Percentiles rank a stretch among this genome's conserved stretches.
phyloP scores from a whole-genome alignment of 305 asterid genomes.

The Fraxinus paxiana region DNA sequence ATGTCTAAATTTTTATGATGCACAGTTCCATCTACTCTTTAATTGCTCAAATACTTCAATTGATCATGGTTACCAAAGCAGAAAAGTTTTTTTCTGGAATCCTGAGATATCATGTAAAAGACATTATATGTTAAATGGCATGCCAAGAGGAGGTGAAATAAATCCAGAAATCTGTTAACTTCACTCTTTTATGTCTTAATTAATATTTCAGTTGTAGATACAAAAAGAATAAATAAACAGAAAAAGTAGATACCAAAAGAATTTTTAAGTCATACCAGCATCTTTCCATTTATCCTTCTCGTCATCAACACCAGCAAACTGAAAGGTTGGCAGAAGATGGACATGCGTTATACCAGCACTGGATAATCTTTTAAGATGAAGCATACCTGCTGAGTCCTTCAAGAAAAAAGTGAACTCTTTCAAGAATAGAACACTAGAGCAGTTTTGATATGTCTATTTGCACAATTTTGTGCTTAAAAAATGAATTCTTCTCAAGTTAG shows the following conservation, averaged over 20 bases:
- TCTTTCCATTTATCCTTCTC: constrained; percentile 72
- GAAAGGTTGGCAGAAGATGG: constrained; percentile 87
- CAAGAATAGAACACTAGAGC: background rate
- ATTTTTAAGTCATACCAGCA: constrained; percentile 43
- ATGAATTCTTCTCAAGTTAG: constrained; percentile 8
- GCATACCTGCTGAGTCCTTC: constrained; percentile 88
- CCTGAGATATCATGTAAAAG: background rate
- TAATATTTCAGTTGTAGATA: background rate
- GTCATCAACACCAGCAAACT: constrained; percentile 87
- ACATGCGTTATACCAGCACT: constrained; percentile 77
- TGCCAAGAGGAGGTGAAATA: background rate
- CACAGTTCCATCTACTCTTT: background rate
- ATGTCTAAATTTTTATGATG: background rate
- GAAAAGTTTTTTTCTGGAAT: background rate
- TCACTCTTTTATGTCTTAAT: background rate
- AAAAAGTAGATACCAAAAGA: constrained; percentile 8
- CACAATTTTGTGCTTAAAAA: background rate
- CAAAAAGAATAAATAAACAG: background rate
- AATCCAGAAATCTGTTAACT: background rate
- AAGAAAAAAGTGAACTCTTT: constrained; percentile 26
- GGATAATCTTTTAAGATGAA: constrained; percentile 70
- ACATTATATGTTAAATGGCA: background rate
- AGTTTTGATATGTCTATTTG: constrained; percentile 1
- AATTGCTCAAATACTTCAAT: background rate
- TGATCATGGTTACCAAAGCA: background rate